Conservation (phyloP, 1,284 basidiomycete genomes). For the Cryptococcus wingfieldii region DNA sequence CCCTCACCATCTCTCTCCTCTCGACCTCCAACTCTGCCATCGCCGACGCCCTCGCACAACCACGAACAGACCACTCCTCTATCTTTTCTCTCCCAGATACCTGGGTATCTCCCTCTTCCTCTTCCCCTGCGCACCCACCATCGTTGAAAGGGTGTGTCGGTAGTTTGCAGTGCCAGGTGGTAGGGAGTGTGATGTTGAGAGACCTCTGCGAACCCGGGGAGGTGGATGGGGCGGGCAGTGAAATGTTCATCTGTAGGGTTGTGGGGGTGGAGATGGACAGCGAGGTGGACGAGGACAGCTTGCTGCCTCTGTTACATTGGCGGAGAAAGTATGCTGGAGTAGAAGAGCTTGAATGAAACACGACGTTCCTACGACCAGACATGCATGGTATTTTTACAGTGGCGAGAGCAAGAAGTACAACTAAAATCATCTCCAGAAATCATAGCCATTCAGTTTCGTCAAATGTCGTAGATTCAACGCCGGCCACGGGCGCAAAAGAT, state of each 20-base stretch:
- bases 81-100: conserved; percentile 21
- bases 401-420: not conserved
- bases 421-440: not conserved
- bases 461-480: not conserved
- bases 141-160: conserved; percentile 10
- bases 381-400: not conserved
- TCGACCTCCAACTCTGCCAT: conserved; percentile 22
- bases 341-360: conserved; percentile 4
- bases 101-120: conserved; percentile 9
- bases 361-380: not conserved
- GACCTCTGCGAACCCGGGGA: conserved; percentile 8
- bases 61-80: conserved; percentile 24
- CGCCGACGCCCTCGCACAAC: conserved; percentile 31
- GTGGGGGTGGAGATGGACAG: conserved; percentile 22
- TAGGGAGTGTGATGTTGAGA: conserved; percentile 9
- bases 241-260: conserved; percentile 46
- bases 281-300: conserved; percentile 7
- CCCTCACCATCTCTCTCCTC: conserved; percentile 35
- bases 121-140: conserved; percentile 11
- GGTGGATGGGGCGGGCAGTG: conserved; percentile 28
- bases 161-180: conserved; percentile 14
- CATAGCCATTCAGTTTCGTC: not conserved
- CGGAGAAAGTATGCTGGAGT: conserved; percentile 31
- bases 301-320: conserved; percentile 32
- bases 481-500: not conserved